Conservation (phyloP, 2,329 filamentous ascomycete species). For the Aureobasidium sp. region DNA sequence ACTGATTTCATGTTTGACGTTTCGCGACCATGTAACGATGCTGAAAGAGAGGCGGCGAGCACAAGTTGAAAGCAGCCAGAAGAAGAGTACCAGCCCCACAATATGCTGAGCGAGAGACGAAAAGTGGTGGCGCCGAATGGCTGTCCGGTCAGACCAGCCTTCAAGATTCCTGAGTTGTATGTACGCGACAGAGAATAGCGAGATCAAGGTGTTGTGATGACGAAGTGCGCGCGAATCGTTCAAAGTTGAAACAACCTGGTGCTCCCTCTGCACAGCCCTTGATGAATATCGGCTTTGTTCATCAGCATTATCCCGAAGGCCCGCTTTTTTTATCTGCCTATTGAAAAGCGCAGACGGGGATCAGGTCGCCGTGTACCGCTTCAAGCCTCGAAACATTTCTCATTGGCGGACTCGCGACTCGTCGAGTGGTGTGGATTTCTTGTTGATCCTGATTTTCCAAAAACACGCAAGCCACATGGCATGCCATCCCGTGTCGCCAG, state of each 20-base stretch:
- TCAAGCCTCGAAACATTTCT: neutral
- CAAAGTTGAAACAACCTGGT: neutral
- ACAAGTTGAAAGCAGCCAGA: neutral
- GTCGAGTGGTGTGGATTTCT: neutral
- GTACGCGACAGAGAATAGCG: neutral
- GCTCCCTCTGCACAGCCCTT: conserved; percentile 2
- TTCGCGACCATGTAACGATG: neutral
- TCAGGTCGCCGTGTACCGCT: neutral
- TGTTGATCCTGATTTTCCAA: conserved; percentile 9
- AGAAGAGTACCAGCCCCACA: neutral
- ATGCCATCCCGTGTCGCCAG: neutral
- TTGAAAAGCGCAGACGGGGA: neutral
- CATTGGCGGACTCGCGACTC: neutral
- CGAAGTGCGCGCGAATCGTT: neutral
- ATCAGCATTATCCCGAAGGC: neutral
- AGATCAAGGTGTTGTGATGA: conserved; percentile 11
- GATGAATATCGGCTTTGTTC: neutral
- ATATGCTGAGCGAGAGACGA: neutral
- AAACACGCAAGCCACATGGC: neutral
- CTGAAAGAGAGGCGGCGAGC: neutral
- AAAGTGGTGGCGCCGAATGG: neutral
- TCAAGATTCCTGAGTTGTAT: neutral
- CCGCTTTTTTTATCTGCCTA: neutral
- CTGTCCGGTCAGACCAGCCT: neutral
- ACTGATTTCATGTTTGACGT: neutral